Evolutionary conservation across 352 stramenopile genomes (phyloP).

Genomic region (Globisporangium uncinulatum): DNA sequence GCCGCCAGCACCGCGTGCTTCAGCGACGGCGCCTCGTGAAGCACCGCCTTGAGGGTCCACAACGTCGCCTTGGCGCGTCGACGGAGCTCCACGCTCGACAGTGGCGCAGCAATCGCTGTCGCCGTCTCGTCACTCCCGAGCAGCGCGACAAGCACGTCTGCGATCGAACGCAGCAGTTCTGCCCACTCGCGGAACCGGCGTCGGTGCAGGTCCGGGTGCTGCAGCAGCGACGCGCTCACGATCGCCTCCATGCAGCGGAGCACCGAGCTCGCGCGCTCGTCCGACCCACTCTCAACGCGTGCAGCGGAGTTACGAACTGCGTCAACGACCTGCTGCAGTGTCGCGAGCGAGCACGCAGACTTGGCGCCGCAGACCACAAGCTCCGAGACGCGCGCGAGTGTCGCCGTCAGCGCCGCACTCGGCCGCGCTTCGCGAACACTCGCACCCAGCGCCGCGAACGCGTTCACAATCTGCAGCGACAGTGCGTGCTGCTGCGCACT

Average conservation of each 20-base stretch:
- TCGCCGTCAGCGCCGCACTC: slow-evolving; percentile 10
- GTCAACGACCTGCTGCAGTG: slow-evolving; percentile 27
- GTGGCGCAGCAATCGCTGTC: neutral
- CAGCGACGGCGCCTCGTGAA: slow-evolving; percentile 36
- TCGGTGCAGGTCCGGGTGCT: slow-evolving; percentile 49
- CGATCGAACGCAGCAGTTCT: slow-evolving; percentile 24
- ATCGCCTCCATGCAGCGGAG: slow-evolving; percentile 33
- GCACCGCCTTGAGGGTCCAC: slow-evolving; percentile 13
- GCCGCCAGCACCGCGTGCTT: slow-evolving; percentile 34
- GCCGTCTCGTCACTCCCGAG: neutral
- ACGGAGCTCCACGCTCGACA: slow-evolving; percentile 9
- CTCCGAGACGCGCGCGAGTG: slow-evolving; percentile 19
- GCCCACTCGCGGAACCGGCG: slow-evolving; percentile 44
- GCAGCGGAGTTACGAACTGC: slow-evolving; percentile 1
- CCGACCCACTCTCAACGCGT: neutral
- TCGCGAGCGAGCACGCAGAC: slow-evolving; percentile 27
- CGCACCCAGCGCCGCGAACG: slow-evolving; percentile 30
- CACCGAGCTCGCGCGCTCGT: slow-evolving; percentile 3
- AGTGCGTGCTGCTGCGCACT: slow-evolving; percentile 28
- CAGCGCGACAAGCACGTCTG: slow-evolving; percentile 20
- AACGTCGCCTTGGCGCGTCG: slow-evolving; percentile 12
- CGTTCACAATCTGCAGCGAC: slow-evolving; percentile 29
- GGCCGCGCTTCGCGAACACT: slow-evolving; percentile 5
- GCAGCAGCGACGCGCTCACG: slow-evolving; percentile 28
- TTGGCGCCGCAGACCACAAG: slow-evolving; percentile 28